phyloP scores from a whole-genome alignment of 805 yeast genomes.

The Kluyveromyces dobzhanskii region DNA sequence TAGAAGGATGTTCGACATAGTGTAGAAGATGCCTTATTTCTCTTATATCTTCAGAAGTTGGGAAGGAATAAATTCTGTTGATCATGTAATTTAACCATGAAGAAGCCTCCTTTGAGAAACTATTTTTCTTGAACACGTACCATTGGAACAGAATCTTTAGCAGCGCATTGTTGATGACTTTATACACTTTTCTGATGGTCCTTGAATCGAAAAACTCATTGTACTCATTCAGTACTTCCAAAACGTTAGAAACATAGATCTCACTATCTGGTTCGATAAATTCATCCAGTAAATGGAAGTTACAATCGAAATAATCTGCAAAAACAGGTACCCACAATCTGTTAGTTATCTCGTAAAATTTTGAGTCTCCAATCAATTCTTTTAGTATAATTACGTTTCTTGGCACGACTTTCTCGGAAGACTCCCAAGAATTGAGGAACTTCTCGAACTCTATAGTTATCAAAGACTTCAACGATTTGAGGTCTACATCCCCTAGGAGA shows the following conservation, averaged over 20 bases:
- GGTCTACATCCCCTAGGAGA: neutral
- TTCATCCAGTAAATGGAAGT: constrained; percentile 19
- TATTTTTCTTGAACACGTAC: constrained; percentile 12
- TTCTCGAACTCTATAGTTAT: constrained; percentile 5
- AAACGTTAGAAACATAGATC: constrained; percentile 11
- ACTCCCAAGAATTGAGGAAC: constrained; percentile 17
- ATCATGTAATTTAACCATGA: constrained; percentile 21
- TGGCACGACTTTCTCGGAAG: neutral
- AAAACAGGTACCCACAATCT: constrained; percentile 12
- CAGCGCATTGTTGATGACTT: constrained; percentile 16
- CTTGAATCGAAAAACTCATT: constrained; percentile 8
- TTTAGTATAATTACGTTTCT: constrained; percentile 9
- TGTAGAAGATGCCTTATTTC: constrained; percentile 9
- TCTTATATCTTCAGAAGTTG: constrained; percentile 2
- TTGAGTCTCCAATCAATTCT: constrained; percentile 8
- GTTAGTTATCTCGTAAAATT: constrained; percentile 8
- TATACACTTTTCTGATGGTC: constrained; percentile 8
- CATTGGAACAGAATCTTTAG: constrained; percentile 20
- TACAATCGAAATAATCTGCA: constrained; percentile 16
- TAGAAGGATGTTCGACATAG: constrained; percentile 9
- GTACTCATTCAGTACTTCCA: constrained; percentile 10
- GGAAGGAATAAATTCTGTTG: constrained; percentile 9
- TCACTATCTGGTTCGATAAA: constrained; percentile 11
- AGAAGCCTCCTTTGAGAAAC: constrained; percentile 9
- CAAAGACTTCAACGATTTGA: neutral